Conservation (phyloP, 2,329 filamentous ascomycete species). For the Pseudogymnoascus sp. region DNA sequence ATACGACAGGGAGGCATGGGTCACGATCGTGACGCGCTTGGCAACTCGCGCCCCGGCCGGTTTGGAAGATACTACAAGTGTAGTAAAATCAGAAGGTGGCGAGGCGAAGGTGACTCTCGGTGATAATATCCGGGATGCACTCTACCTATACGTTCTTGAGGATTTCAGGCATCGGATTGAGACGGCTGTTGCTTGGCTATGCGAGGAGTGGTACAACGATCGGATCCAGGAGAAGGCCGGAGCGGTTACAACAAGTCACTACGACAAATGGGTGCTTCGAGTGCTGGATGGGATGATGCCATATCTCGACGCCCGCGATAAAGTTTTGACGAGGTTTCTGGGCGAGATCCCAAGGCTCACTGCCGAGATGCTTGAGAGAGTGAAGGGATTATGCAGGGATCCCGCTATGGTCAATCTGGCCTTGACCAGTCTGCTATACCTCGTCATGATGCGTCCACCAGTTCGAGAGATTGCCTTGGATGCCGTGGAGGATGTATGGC, state of each 20-base stretch:
- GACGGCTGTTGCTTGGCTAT: constrained; percentile 86
- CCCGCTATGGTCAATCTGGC: constrained; percentile 56
- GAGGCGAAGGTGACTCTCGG: constrained; percentile 42
- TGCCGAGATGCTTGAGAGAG: constrained; percentile 59
- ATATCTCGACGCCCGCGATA: constrained; percentile 86
- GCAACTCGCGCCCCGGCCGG: constrained; percentile 71
- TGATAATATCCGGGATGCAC: constrained; percentile 66
- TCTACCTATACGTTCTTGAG: constrained; percentile 82
- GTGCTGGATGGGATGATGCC: constrained; percentile 84
- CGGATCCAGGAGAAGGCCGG: constrained; percentile 42
- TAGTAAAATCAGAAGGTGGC: constrained; percentile 49
- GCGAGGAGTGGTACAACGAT: constrained; percentile 97
- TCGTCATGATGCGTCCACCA: constrained; percentile 61
- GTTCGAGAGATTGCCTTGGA: constrained; percentile 55
- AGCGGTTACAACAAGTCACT: constrained; percentile 52
- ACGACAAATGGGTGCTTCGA: constrained; percentile 69
- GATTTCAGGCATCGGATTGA: constrained; percentile 88
- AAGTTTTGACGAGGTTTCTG: constrained; percentile 80
- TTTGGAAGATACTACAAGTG: constrained; percentile 46
- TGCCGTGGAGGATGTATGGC: constrained; percentile 58
- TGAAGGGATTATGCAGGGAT: constrained; percentile 60
- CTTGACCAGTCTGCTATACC: constrained; percentile 56
- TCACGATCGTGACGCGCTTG: constrained; percentile 76
- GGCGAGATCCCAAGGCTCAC: constrained; percentile 84
- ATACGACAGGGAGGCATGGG: constrained; percentile 82